Evolutionary conservation across 2,329 filamentous ascomycete genomes (phyloP).

Genomic region (Tolypocladium guangdongense): DNA sequence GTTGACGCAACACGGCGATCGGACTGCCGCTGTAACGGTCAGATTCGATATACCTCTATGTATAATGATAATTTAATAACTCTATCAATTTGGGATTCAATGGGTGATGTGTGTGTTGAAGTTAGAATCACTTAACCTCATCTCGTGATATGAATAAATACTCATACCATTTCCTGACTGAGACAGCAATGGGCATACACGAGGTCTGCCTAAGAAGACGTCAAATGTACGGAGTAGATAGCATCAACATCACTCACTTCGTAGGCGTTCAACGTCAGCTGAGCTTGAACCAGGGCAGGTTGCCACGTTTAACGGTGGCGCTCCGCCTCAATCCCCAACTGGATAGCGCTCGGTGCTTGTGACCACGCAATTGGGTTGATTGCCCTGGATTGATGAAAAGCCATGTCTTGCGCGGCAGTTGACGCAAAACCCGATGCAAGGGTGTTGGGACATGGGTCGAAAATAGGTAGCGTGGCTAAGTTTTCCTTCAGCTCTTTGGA

Average conservation of each 20-base stretch:
- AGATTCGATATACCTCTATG: neutral
- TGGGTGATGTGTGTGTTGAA: too few relatives aligned
- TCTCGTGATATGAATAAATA: too few relatives aligned
- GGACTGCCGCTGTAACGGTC: neutral
- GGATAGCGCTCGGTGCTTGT: neutral
- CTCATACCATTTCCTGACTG: too few relatives aligned
- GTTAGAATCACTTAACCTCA: too few relatives aligned
- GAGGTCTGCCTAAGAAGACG: too few relatives aligned
- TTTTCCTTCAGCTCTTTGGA: neutral
- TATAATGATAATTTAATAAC: neutral
- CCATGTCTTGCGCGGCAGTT: neutral
- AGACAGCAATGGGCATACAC: too few relatives aligned
- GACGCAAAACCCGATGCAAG: too few relatives aligned
- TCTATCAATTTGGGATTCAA: neutral
- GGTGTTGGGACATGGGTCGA: too few relatives aligned
- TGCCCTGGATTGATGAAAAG: too few relatives aligned
- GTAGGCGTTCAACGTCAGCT: too few relatives aligned
- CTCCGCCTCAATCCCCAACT: neutral
- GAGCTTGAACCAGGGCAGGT: neutral
- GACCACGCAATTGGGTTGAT: neutral
- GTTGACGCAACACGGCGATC: neutral
- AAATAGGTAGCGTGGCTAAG: neutral
- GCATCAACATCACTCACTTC: too few relatives aligned
- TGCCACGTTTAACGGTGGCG: neutral
- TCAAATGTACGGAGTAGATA: too few relatives aligned